A percentile compares a stretch with the other conserved stretches of the same genome.
These are phyloP conservation scores for Emmonsiellopsis sp. DNA, from an alignment of 2,329 filamentous ascomycete genomes.

Conservation along the genomic window DNA sequence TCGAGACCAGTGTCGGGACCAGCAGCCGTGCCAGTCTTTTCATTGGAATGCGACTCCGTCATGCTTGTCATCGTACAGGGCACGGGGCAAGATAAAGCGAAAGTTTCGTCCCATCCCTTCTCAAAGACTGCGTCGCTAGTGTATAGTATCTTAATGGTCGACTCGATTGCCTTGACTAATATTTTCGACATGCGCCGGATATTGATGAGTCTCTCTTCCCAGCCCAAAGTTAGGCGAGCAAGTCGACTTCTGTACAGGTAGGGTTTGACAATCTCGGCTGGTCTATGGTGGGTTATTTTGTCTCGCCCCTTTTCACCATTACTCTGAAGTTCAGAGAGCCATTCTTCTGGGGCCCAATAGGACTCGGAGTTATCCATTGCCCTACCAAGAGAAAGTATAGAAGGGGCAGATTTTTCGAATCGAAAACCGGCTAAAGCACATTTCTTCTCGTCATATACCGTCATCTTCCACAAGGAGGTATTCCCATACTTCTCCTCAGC, in stretches of 20 bases:
- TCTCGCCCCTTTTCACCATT: not conserved
- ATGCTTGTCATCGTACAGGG: not conserved
- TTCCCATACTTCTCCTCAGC: not conserved
- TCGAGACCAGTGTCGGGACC: not conserved
- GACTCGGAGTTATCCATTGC: not conserved
- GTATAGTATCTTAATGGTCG: constrained; percentile 1
- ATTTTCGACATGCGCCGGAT: not conserved
- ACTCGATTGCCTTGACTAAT: not conserved
- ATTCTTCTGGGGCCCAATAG: not conserved
- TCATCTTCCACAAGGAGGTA: not conserved
- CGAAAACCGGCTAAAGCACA: not conserved
- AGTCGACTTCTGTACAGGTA: constrained; percentile 1
- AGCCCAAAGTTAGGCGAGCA: not conserved
- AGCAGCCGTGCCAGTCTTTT: not conserved
- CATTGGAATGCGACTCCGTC: not conserved
- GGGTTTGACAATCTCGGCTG: not conserved
- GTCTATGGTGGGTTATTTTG: not conserved
- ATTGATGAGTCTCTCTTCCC: constrained; percentile 3
- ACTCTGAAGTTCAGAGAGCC: not conserved
- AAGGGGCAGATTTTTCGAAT: no score
- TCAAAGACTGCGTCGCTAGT: constrained; percentile 1
- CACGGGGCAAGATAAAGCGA: not conserved
- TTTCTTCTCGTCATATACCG: not conserved
- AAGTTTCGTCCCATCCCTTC: constrained; percentile 1
- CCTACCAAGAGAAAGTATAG: not conserved